A percentile compares a stretch with the other conserved stretches of the same genome.
phyloP scores from a whole-genome alignment of 371 early-diverging fungal genomes.

The Actinomortierella ambigua region DNA sequence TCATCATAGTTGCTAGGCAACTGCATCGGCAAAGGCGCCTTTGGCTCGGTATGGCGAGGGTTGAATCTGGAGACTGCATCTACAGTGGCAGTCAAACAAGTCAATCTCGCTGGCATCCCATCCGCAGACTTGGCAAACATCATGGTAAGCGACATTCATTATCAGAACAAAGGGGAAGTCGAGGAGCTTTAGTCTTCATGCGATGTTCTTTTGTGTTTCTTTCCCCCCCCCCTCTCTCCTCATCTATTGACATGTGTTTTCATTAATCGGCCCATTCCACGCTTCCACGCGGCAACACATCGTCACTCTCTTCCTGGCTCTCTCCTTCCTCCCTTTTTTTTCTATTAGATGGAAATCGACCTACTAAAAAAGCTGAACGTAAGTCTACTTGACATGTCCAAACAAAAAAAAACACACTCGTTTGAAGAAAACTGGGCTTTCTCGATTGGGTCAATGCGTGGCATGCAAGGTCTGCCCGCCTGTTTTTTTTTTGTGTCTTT shows the following conservation, averaged over 20 bases:
- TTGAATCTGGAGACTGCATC: constrained; percentile 76
- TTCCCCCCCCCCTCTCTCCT: background rate
- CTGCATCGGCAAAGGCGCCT: constrained; percentile 82
- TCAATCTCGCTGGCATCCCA: constrained; percentile 55
- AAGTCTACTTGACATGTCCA: constrained; percentile 12
- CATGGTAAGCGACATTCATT: constrained; percentile 50
- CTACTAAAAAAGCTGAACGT: constrained; percentile 69
- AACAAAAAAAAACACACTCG: background rate
- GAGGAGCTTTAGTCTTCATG: background rate
- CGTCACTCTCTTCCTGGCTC: too few species aligned
- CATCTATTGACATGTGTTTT: too few species aligned
- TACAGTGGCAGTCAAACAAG: constrained; percentile 78
- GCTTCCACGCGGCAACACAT: too few species aligned
- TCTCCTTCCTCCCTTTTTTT: background rate
- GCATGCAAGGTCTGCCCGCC: background rate
- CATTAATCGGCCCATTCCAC: too few species aligned
- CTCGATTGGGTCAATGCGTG: background rate
- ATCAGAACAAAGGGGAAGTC: background rate
- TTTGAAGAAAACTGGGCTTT: constrained; percentile 6
- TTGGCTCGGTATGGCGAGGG: constrained; percentile 75
- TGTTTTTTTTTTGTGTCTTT: background rate
- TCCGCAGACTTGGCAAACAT: constrained; percentile 55
- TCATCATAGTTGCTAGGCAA: constrained; percentile 69
- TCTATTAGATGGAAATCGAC: constrained; percentile 66
- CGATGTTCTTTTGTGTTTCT: background rate